Evolutionary conservation across 495 filamentous ascomycete genomes (phyloP).

Genomic region (Chaetomidium leptoderma): DNA sequence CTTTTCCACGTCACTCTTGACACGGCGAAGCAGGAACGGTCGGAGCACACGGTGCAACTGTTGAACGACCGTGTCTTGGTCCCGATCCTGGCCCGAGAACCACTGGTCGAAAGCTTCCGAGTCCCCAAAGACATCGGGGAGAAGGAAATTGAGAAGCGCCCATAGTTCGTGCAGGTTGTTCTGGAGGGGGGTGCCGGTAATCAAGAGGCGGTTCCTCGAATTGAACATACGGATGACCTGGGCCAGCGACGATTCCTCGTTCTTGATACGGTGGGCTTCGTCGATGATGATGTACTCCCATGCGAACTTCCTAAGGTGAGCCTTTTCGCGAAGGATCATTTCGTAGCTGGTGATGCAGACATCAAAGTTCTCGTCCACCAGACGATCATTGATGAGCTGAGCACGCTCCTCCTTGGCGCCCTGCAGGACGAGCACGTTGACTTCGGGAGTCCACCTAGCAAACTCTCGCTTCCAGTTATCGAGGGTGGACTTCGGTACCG

Average conservation of each 20-base stretch:
- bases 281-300: slow-evolving; percentile 99
- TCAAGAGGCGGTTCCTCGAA: slow-evolving; percentile 89
- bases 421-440: slow-evolving; percentile 90
- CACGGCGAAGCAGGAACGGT: slow-evolving; percentile 90
- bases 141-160: slow-evolving; percentile 93
- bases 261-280: slow-evolving; percentile 98
- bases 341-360: slow-evolving; percentile 44
- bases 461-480: slow-evolving; percentile 99
- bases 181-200: slow-evolving; percentile 95
- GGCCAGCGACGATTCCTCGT: slow-evolving; percentile 94
- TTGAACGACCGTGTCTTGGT: slow-evolving; percentile 95
- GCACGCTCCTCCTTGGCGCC: slow-evolving; percentile 92
- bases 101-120: slow-evolving; percentile 97
- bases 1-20: slow-evolving; percentile 99
- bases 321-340: slow-evolving; percentile 80
- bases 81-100: slow-evolving; percentile 84
- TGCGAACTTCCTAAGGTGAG: slow-evolving; percentile 92
- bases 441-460: slow-evolving; percentile 87
- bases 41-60: slow-evolving; percentile 91
- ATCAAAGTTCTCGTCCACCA: slow-evolving; percentile 70
- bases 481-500: slow-evolving; percentile 93
- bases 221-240: slow-evolving; percentile 97
- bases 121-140: slow-evolving; percentile 97
- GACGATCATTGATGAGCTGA: slow-evolving; percentile 80
- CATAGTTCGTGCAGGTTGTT: slow-evolving; percentile 99